Percentiles rank a stretch among this genome's conserved stretches.
Evolutionary conservation across 768 basidiomycete genomes (phyloP).

Genomic region (Tylopilus rubrobrunneus): DNA sequence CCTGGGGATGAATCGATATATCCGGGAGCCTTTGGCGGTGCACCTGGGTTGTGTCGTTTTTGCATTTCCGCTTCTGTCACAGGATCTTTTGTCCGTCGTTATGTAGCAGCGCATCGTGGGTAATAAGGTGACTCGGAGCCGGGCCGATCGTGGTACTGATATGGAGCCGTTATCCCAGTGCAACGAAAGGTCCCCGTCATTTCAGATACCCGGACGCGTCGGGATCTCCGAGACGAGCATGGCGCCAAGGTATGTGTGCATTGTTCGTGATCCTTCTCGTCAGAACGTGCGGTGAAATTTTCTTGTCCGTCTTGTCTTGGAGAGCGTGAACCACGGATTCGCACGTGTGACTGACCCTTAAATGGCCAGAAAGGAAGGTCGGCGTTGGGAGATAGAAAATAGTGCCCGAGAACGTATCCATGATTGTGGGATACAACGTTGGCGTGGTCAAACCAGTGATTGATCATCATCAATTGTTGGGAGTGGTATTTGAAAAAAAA

Average conservation of each 20-base stretch:
- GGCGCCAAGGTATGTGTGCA: too few relatives aligned
- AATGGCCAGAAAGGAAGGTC: not conserved
- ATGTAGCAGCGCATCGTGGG: not conserved
- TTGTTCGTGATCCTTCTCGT: not conserved
- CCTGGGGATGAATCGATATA: not conserved
- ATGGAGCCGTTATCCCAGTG: not conserved
- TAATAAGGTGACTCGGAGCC: not conserved
- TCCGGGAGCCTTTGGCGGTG: not conserved
- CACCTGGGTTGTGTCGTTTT: too few relatives aligned
- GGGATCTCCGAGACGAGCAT: too few relatives aligned
- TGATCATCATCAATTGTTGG: not conserved
- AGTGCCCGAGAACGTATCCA: too few relatives aligned
- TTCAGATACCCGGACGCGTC: too few relatives aligned
- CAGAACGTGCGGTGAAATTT: too few relatives aligned
- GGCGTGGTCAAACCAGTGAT: too few relatives aligned
- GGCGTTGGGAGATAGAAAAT: not conserved
- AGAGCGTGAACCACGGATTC: not conserved
- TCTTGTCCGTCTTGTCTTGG: too few relatives aligned
- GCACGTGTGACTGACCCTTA: not conserved
- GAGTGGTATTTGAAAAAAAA: conserved; percentile 1
- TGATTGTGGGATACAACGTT: too few relatives aligned
- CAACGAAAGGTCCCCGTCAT: too few relatives aligned
- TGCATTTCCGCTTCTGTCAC: not conserved
- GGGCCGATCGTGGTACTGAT: not conserved
- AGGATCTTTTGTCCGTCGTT: not conserved